Percentiles rank a stretch among this genome's conserved stretches.
These are phyloP conservation scores for Porpolomopsis calyptriformis DNA, from an alignment of 768 basidiomycete genomes.

Conservation along the genomic window DNA sequence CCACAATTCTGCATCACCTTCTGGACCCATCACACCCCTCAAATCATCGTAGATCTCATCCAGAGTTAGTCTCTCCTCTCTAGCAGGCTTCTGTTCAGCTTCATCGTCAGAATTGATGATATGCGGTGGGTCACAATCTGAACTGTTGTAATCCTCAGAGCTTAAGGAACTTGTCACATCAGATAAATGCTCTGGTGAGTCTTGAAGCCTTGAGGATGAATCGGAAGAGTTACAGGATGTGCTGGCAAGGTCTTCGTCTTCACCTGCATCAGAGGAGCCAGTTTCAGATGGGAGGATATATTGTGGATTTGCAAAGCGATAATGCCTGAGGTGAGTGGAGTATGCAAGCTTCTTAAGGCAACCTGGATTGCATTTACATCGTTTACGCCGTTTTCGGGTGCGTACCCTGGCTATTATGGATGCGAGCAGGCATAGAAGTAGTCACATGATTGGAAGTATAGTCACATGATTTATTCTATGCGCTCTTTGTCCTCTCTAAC, in stretches of 20 bases:
- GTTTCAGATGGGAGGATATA: neutral
- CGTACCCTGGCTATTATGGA: neutral
- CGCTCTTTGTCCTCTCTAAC: neutral
- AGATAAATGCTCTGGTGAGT: too few species aligned
- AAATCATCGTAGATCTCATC: conserved; percentile 5
- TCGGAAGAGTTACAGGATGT: too few species aligned
- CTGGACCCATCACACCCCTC: conserved; percentile 2
- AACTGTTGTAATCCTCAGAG: too few species aligned
- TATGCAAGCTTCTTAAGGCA: neutral
- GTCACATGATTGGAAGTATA: neutral
- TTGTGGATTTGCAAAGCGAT: neutral
- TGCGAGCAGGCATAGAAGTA: too few species aligned
- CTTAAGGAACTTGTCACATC: too few species aligned
- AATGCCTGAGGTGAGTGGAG: conserved; percentile 1
- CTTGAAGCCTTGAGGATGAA: too few species aligned
- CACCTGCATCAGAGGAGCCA: neutral
- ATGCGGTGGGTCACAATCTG: neutral
- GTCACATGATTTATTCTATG: neutral
- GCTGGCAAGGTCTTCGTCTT: too few species aligned
- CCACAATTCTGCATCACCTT: conserved; percentile 6
- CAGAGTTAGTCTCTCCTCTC: neutral
- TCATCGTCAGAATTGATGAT: neutral
- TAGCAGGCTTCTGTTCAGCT: neutral
- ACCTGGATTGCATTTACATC: neutral
- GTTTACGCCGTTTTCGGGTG: neutral